Percentiles rank a stretch among this genome's conserved stretches.
Evolutionary conservation across 495 filamentous ascomycete species (phyloP).

Genomic region (Cladorrhinum samala): DNA sequence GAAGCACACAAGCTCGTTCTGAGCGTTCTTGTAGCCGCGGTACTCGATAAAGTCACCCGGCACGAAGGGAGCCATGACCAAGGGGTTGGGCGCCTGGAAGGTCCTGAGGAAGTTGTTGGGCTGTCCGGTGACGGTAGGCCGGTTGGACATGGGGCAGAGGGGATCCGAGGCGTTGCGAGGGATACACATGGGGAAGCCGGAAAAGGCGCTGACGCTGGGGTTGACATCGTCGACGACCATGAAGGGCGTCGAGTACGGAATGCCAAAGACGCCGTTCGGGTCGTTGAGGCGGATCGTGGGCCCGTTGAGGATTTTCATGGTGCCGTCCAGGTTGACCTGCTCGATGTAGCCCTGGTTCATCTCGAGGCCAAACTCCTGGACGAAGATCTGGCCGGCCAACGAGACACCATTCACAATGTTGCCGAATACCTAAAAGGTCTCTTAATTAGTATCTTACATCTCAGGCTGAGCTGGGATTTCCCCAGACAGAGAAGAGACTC

Average conservation of each 20-base stretch:
- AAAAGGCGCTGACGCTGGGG: constrained; percentile 33
- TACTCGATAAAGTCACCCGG: constrained; percentile 35
- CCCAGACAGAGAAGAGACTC: no score
- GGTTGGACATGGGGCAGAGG: constrained; percentile 30
- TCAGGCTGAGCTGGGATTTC: neutral
- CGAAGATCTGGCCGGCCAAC: constrained; percentile 32
- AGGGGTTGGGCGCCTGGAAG: constrained; percentile 26
- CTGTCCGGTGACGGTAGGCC: constrained; percentile 14
- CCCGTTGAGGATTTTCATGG: constrained; percentile 30
- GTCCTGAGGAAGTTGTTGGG: neutral
- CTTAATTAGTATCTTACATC: neutral
- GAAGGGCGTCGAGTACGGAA: constrained; percentile 26
- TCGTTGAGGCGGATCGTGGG: constrained; percentile 38
- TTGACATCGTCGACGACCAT: constrained; percentile 36
- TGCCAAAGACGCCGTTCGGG: constrained; percentile 33
- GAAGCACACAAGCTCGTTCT: constrained; percentile 21
- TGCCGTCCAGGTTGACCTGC: constrained; percentile 23
- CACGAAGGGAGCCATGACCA: constrained; percentile 34
- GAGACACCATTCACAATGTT: constrained; percentile 30
- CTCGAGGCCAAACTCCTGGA: constrained; percentile 26
- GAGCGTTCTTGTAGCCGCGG: constrained; percentile 20
- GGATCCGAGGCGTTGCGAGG: constrained; percentile 27
- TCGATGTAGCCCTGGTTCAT: constrained; percentile 31
- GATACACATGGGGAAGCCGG: constrained; percentile 41
- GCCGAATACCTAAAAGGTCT: constrained; percentile 26